These are phyloP conservation scores for Bidens hawaiensis DNA, from an alignment of 140 eudicot species.

Conservation along the genomic window DNA sequence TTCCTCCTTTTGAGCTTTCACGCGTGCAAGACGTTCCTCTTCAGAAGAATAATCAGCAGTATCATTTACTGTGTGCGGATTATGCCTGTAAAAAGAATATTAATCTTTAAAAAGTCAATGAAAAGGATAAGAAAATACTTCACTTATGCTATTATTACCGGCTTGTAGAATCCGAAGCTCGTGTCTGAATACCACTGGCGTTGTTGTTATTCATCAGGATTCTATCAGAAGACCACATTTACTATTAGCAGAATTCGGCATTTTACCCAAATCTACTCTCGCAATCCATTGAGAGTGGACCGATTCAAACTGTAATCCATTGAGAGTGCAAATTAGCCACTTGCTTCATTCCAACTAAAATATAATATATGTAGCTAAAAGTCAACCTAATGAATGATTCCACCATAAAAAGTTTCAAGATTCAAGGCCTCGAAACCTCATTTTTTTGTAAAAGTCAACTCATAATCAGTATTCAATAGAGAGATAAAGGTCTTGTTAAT, in stretches of 20 bases:
- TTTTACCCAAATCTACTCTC: constrained; percentile 30
- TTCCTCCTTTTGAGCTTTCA: constrained; percentile 67
- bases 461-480: constrained; percentile 2
- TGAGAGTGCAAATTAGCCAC: too few relatives aligned
- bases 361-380: not conserved
- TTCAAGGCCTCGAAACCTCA: not conserved
- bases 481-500: too few relatives aligned
- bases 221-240: constrained; percentile 45
- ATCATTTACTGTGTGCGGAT: constrained; percentile 46
- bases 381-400: constrained; percentile 3
- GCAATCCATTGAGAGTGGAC: constrained; percentile 31
- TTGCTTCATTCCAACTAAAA: not conserved
- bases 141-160: constrained; percentile 33
- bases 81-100: constrained; percentile 38
- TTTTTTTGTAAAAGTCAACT: constrained; percentile 17
- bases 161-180: constrained; percentile 37
- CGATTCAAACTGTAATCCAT: too few relatives aligned
- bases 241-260: constrained; percentile 34
- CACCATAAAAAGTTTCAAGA: constrained; percentile 9
- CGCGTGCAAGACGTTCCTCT: constrained; percentile 65
- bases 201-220: constrained; percentile 40
- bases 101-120: not conserved
- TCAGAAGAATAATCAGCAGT: constrained; percentile 39
- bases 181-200: constrained; percentile 34
- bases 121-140: not conserved